Base-by-base conservation (phyloP, 2,329 filamentous ascomycete genomes). In the Colletotrichum higginsianum region DNA sequence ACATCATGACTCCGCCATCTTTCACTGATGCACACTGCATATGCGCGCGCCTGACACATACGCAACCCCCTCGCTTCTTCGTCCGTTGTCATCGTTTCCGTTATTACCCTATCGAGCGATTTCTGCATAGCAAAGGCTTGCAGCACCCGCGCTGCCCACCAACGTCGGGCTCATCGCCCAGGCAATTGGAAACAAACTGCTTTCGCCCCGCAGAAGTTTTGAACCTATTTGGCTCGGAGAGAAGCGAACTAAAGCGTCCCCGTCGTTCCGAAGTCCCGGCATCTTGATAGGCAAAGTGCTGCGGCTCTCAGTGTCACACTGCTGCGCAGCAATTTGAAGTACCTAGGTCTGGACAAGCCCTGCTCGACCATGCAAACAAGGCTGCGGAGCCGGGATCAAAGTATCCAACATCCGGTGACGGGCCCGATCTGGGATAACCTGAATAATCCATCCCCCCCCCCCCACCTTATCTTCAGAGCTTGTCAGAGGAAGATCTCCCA, bases 21-120 rank as follows among this genome's bases (percentile, higher is more conserved):
- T 44, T 18, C 46, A 38, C 64, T 58, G 63, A 44, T 57, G 44
- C 46, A 18, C 50, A 68, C 57, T 35, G 26, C 49, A 68, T 35
- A 9, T 63, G 68, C 69, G 53, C 52, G 58, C 58, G 46, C 30
- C 58, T 71, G 68, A 71, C 58, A 64, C 52, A 42, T 30, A 21
- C 60, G 46, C 67, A 61, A 40, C 61, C 26, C 60, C 9, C 21
- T 49, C 16, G n/a, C 23, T 6, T 47, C 26, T 21, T 57, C 44
- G 13, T 50, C 42, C 26, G 46, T 68, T 68, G 40, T 55, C 35
- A 38, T n/a, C 35, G 35, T 11, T 49, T 26, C 18, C 56, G n/a
- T 46, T 23, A 23, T 52, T 35, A 38, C n/a, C 38, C 15, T 52
- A 50, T 62, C 21, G 11, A 23, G n/a, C 47, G 46, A n/a, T 23